phyloP scores from a whole-genome alignment of 352 stramenopile species.

The Discostella stelligera region DNA sequence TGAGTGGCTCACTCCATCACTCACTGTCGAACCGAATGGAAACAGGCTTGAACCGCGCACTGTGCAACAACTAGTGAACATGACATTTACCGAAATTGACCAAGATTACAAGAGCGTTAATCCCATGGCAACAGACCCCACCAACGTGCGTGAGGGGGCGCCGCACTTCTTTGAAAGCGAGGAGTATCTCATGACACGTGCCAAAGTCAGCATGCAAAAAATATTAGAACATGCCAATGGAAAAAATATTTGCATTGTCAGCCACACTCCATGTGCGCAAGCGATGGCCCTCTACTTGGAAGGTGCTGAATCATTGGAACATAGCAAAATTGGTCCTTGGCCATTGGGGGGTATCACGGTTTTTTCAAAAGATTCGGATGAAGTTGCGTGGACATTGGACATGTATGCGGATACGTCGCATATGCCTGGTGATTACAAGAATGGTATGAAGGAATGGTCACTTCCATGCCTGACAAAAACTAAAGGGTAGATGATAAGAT shows the following conservation, averaged over 20 bases:
- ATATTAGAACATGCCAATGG: slow-evolving; percentile 50
- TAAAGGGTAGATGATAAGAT: slow-evolving; percentile 19
- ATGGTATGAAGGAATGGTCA: slow-evolving; percentile 62
- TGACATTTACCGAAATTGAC: slow-evolving; percentile 56
- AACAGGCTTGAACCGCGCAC: slow-evolving; percentile 44
- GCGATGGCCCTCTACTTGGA: slow-evolving; percentile 59
- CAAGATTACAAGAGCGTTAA: slow-evolving; percentile 54
- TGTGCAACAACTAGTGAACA: slow-evolving; percentile 33
- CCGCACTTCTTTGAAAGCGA: slow-evolving; percentile 63
- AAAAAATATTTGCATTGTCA: slow-evolving; percentile 63
- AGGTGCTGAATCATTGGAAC: slow-evolving; percentile 28
- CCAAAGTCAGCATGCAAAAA: slow-evolving; percentile 45
- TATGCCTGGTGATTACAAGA: slow-evolving; percentile 65
- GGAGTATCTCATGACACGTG: slow-evolving; percentile 54
- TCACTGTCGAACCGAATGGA: slow-evolving; percentile 56
- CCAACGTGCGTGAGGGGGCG: slow-evolving; percentile 24
- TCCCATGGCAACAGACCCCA: slow-evolving; percentile 30
- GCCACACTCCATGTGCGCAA: slow-evolving; percentile 67
- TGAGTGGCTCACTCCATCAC: slow-evolving; percentile 69
- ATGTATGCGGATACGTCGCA: slow-evolving; percentile 61
- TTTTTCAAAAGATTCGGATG: slow-evolving; percentile 45
- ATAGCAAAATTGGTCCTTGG: slow-evolving; percentile 57
- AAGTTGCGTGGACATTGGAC: slow-evolving; percentile 56
- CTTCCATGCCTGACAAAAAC: slow-evolving; percentile 48
- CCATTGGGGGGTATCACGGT: slow-evolving; percentile 63